A percentile compares a stretch with the other conserved stretches of the same genome.
phyloP scores from a whole-genome alignment of 108 stramenopile genomes.

The Thalassiosira profunda region DNA sequence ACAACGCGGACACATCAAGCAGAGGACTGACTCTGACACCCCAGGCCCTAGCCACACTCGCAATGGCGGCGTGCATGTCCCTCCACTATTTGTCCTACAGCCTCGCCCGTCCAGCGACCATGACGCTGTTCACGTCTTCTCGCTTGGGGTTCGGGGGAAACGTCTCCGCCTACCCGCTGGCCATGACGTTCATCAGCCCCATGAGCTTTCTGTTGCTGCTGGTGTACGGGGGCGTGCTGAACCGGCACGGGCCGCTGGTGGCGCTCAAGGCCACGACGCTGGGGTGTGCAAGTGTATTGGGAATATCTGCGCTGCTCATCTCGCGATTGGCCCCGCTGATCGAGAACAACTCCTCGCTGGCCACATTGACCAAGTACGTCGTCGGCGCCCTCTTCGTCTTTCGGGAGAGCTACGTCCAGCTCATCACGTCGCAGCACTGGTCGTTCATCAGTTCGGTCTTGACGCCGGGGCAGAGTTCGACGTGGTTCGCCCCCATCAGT shows the following conservation, averaged over 20 bases:
- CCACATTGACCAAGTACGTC: conserved; percentile 26
- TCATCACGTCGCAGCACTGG: conserved; percentile 55
- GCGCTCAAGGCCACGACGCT: conserved; percentile 32
- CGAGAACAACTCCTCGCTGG: conserved; percentile 13
- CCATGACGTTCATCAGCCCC: conserved; percentile 50
- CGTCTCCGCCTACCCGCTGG: conserved; percentile 44
- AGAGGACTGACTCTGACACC: conserved; percentile 5
- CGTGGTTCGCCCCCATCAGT: conserved; percentile 55
- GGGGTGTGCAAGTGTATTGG: conserved; percentile 22
- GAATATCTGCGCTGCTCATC: conserved; percentile 16
- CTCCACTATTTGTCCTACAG: conserved; percentile 48
- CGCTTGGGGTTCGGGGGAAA: conserved; percentile 35
- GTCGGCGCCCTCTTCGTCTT: conserved; percentile 47
- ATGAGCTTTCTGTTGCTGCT: conserved; percentile 31
- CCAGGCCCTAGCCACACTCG: conserved; percentile 38
- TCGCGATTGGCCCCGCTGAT: conserved; percentile 14
- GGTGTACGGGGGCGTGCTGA: conserved; percentile 20
- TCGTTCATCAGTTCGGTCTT: conserved; percentile 43
- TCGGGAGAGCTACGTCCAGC: conserved; percentile 55
- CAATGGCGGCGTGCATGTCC: conserved; percentile 47
- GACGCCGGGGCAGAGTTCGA: conserved; percentile 43
- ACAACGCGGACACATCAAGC: background rate
- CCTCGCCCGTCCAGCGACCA: conserved; percentile 53
- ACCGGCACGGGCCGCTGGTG: conserved; percentile 15
- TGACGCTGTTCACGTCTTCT: conserved; percentile 54